Conservation (phyloP, 768 basidiomycete genomes). For the Pholiota molesta region DNA sequence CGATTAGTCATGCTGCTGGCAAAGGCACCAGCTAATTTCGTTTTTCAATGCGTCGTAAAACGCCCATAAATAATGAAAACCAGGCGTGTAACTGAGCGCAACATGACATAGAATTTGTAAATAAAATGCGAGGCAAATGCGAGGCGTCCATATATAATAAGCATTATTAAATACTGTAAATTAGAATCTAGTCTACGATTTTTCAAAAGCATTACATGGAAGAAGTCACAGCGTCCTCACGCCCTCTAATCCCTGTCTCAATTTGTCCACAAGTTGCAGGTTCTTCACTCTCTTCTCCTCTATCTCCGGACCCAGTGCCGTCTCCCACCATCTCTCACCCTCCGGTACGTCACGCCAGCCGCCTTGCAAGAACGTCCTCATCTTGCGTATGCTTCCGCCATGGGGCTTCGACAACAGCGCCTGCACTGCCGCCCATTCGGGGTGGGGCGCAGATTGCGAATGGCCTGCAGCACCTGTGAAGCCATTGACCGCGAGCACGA, state of each 20-base stretch:
- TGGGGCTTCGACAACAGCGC: constrained; percentile 32
- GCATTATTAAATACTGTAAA: background rate
- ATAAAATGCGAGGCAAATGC: too few relatives aligned
- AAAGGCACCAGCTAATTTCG: too few relatives aligned
- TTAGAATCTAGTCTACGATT: background rate
- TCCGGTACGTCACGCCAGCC: constrained; percentile 66
- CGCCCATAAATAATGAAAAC: too few relatives aligned
- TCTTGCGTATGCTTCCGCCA: constrained; percentile 40
- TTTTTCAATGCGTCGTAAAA: too few relatives aligned
- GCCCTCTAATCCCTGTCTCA: constrained; percentile 40
- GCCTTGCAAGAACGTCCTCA: constrained; percentile 52
- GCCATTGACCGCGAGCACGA: constrained; percentile 65
- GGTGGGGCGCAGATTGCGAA: constrained; percentile 47
- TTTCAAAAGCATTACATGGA: background rate
- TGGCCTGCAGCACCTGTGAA: constrained; percentile 43
- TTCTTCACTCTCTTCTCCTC: constrained; percentile 42
- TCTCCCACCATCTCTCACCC: constrained; percentile 71
- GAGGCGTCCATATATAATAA: background rate
- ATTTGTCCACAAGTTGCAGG: constrained; percentile 33
- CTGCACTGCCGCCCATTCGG: constrained; percentile 48
- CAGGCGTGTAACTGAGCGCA: too few relatives aligned
- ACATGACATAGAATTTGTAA: background rate
- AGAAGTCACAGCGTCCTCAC: constrained; percentile 22
- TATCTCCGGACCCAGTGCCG: constrained; percentile 51
- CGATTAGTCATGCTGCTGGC: too few relatives aligned